Base-by-base conservation (phyloP, 2,329 filamentous ascomycete species). In the Aspergillus sp. region DNA sequence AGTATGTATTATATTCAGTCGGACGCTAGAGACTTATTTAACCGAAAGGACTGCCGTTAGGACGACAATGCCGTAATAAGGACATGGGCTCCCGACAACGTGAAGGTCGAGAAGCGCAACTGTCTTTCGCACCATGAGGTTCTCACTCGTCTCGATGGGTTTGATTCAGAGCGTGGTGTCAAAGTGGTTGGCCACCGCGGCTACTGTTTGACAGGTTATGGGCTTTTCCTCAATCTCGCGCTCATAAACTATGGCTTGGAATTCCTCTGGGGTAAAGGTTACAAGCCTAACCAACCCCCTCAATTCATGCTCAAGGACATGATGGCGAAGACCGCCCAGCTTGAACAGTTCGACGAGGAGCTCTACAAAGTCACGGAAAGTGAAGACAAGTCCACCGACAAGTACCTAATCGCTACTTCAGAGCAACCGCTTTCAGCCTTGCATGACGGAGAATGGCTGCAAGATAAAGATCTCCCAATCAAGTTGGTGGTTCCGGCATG, bases 251-350 rank as follows among this genome's bases (percentile, higher is more conserved):
- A 98, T 74, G 94, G 93, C 56, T 83, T 97, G 51, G 90, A 96
- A 72, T 98, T 96, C 76, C 86, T 98, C 58, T 86, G 86, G 76
- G 83, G 86, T 70, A 90, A 89, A 77, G 92, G 90, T 59, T 96
- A 92, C 78, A 92, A 85, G 30, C 88, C 91, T 7, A 87, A 94
- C 66, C 91, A 95, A 73, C 90, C 94, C 1, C 93, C 93, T 1
- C 92, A 92, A 73, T 96, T 99, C 82, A 96, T 98, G 91, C 85
- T 94, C 64, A 90, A 91, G 77, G 91, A 96, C 54, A 89, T 92
- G 76, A 99, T 99, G 95, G 93, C 90, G 62, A 98, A 98, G 83
- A 99, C 95, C 0, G 95, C 95, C 2, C 95, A 99, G 79, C 87
- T 99, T 25, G 92, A 95, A 68, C 91, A 97, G 72, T 99, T 99